Evolutionary conservation across 2,329 filamentous ascomycete genomes (phyloP).

Genomic region (Monosporascus sp.): DNA sequence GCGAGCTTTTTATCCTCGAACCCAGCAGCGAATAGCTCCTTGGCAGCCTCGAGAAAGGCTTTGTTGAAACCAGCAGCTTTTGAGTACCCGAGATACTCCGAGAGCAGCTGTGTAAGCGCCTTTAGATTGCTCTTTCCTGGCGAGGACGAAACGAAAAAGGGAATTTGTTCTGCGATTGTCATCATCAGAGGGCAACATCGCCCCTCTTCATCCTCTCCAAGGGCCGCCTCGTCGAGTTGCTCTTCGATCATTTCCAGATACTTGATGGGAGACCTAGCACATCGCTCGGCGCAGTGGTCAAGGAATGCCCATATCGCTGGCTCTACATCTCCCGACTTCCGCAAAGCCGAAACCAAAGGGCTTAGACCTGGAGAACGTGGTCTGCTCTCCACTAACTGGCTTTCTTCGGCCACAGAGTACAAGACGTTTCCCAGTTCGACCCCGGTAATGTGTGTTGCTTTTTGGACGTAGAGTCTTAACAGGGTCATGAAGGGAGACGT

Average conservation of each 20-base stretch:
- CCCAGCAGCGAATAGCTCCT: constrained; percentile 34
- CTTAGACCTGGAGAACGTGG: constrained; percentile 37
- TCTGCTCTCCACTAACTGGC: constrained; percentile 56
- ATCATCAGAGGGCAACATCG: constrained; percentile 59
- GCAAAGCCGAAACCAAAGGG: constrained; percentile 38
- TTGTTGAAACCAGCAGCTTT: constrained; percentile 46
- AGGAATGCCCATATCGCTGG: constrained; percentile 60
- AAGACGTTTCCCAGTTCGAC: constrained; percentile 51
- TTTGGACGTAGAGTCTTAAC: constrained; percentile 51
- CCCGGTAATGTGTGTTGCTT: constrained; percentile 42
- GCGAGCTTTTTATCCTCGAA: constrained; percentile 32
- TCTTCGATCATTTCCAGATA: constrained; percentile 65
- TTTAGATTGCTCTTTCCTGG: constrained; percentile 37
- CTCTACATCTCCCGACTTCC: constrained; percentile 24
- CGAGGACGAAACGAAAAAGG: constrained; percentile 54
- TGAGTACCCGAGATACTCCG: constrained; percentile 49
- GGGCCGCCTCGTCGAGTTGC: constrained; percentile 24
- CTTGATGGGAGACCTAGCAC: constrained; percentile 71
- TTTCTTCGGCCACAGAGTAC: constrained; percentile 56
- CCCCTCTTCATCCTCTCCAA: constrained; percentile 21
- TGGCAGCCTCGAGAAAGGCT: constrained; percentile 38
- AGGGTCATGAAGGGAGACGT: constrained; percentile 69
- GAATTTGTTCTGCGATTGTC: constrained; percentile 71
- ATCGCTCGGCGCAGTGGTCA: constrained; percentile 76
- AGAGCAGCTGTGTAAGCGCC: constrained; percentile 53